These are phyloP conservation scores for Ceratobasidium sp. DNA, from an alignment of 1,284 basidiomycete species.

Conservation along the genomic window DNA sequence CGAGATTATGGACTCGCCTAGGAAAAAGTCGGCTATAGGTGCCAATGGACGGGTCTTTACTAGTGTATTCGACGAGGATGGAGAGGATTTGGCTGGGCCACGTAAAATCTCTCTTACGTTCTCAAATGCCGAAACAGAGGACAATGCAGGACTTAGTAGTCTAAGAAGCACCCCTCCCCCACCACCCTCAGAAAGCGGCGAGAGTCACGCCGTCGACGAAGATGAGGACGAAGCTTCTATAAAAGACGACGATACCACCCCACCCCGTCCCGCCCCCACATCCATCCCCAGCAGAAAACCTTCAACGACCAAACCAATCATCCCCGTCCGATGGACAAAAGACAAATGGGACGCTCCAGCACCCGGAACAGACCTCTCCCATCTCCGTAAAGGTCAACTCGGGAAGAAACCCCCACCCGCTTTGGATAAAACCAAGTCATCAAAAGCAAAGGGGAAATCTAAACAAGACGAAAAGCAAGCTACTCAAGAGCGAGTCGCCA, in stretches of 20 bases:
- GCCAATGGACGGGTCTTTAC: conserved; percentile 38
- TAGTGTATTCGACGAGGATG: conserved; percentile 26
- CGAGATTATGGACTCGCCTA: conserved; percentile 44
- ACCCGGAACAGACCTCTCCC: conserved; percentile 31
- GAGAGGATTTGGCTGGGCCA: background rate
- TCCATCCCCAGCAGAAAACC: conserved; percentile 1
- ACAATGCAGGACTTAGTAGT: background rate
- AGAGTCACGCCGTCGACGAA: background rate
- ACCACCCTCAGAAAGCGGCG: conserved; percentile 22
- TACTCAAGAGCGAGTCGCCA: background rate
- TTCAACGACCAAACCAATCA: background rate
- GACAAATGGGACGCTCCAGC: conserved; percentile 38
- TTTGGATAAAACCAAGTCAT: background rate
- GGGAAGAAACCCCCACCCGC: conserved; percentile 15
- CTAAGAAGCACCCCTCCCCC: conserved; percentile 32
- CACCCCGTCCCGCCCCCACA: background rate
- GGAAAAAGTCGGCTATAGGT: conserved; percentile 15
- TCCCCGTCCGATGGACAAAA: conserved; percentile 24
- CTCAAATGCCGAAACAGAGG: background rate
- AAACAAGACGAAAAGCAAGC: background rate
- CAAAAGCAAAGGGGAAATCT: background rate
- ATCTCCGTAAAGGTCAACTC: conserved; percentile 17
- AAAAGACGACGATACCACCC: conserved; percentile 1
- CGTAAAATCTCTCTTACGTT: conserved; percentile 5
- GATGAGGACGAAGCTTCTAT: background rate